Evolutionary conservation across 805 yeast genomes (phyloP).

Genomic region (Ogataea trehalophila): DNA sequence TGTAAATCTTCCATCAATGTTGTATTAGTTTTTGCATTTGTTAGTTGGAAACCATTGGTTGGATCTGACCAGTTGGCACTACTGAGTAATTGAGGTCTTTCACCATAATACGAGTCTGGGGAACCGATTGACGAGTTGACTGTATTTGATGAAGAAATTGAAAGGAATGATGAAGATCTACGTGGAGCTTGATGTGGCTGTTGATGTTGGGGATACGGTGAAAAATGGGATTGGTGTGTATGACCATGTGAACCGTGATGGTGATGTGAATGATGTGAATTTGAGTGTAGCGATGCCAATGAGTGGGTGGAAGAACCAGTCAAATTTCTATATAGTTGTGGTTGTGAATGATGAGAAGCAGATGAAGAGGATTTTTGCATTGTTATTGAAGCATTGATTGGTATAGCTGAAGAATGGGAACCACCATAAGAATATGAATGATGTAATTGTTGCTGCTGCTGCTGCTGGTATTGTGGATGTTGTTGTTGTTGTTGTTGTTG

Average conservation of each 20-base stretch:
- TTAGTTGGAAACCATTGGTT: slow-evolving; percentile 21
- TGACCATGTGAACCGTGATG: slow-evolving; percentile 21
- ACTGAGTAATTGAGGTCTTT: slow-evolving; percentile 24
- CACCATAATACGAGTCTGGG: slow-evolving; percentile 16
- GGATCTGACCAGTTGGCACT: slow-evolving; percentile 21
- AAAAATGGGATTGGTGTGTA: slow-evolving; percentile 20
- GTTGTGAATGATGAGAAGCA: slow-evolving; percentile 1
- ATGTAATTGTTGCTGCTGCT: slow-evolving; percentile 7
- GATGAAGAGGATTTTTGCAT: background rate
- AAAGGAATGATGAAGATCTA: slow-evolving; percentile 21
- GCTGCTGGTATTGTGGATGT: too few relatives aligned
- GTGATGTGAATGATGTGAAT: slow-evolving; percentile 9
- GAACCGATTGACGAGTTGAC: slow-evolving; percentile 22
- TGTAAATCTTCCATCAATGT: slow-evolving; percentile 31
- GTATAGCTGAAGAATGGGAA: background rate
- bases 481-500: slow-evolving; percentile 7
- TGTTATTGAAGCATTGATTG: background rate
- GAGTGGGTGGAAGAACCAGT: slow-evolving; percentile 30
- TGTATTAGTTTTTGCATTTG: slow-evolving; percentile 30
- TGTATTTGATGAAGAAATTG: slow-evolving; percentile 23
- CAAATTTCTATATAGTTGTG: slow-evolving; percentile 16
- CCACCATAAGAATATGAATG: background rate
- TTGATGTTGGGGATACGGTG: slow-evolving; percentile 24
- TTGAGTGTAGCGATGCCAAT: slow-evolving; percentile 5
- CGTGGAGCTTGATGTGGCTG: slow-evolving; percentile 8